Evolutionary conservation across 2,329 filamentous ascomycete species (phyloP), one percentile per base, ranked within the genome.

Genomic region (Fusarium clavum): DNA sequence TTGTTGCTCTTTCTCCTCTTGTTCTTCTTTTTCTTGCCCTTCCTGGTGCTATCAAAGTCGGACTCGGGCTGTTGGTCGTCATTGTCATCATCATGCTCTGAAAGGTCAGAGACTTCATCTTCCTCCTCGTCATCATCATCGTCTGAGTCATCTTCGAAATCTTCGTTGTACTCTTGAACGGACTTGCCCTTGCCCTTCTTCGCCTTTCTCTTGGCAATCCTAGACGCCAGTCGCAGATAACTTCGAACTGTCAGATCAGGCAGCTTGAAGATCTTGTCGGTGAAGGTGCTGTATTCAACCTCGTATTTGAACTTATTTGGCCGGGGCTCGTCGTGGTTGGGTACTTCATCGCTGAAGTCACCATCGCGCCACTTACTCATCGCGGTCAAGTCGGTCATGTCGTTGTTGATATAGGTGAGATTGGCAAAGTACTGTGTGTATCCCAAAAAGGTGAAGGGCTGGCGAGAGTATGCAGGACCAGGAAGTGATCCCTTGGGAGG

Each of bases 381-480:
- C 12, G 69, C 68, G 13, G 70, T 61, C 16, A 78, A 79, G 12
- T 78, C 73, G 3, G 80, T 76, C 49, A 90, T 85, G 64, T 92
- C 88, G 73, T 94, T 92, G 81, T 98, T 97, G 80, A 97, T 91
- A 62, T 88, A 83, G 0, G 95, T 98, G n/a, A 99, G 83, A 78
- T 99, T 99, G 65, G 95, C 94, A 79, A 90, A 98, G 79, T 97
- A 98, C 76, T 99, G 96, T 6, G 90, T 94, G 79, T 94, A 98
- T 8, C 93, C 90, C 5, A 91, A 85, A 67, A 94, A 84, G 0
- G 93, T 92, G 40, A 98, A 84, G 0, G 93, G 84, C 77, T 99
- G 96, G 10, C 92, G 90, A 22, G 91, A 94, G 80, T 99, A 98
- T 10, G 93, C 96, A 1, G 96, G 96, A 1, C 96, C 96, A 0